Percentiles rank a stretch among this genome's conserved stretches.
phyloP scores from a whole-genome alignment of 441 rosid genomes.

The Adansonia rubrostipa region DNA sequence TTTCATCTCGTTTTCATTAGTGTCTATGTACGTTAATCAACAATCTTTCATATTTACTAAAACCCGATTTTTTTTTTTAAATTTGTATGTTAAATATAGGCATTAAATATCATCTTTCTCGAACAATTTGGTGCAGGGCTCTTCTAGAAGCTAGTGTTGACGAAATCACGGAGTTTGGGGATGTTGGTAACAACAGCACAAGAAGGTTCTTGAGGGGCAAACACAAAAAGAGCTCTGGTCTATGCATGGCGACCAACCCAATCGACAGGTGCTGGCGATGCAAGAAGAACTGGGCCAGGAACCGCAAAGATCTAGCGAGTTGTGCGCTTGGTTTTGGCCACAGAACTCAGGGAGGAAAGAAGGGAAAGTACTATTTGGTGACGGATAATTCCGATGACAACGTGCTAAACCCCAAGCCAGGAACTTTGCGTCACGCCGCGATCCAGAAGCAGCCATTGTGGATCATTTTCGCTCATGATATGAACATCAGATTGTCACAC shows the following conservation, averaged over 20 bases:
- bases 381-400: conserved; percentile 45
- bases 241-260: conserved; percentile 61
- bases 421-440: conserved; percentile 63
- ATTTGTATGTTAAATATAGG: background rate
- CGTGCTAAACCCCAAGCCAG: conserved; percentile 45
- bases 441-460: conserved; percentile 56
- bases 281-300: conserved; percentile 42
- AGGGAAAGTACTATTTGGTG: conserved; percentile 48
- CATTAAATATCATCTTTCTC: background rate
- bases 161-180: conserved; percentile 5
- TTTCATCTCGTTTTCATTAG: background rate
- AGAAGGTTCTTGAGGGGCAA: conserved; percentile 36
- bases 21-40: background rate
- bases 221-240: conserved; percentile 32
- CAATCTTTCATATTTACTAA: background rate
- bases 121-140: background rate
- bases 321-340: conserved; percentile 60
- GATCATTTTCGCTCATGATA: conserved; percentile 53
- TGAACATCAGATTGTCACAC: conserved; percentile 50
- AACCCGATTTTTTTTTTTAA: too few species aligned
- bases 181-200: conserved; percentile 23
- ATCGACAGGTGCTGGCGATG: conserved; percentile 70
- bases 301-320: conserved; percentile 45
- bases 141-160: background rate
- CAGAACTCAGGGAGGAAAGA: conserved; percentile 49